Percentiles rank a stretch among this genome's conserved stretches.
Conservation (phyloP, 371 early-diverging fungal species). For the Rhizopus sp. region DNA sequence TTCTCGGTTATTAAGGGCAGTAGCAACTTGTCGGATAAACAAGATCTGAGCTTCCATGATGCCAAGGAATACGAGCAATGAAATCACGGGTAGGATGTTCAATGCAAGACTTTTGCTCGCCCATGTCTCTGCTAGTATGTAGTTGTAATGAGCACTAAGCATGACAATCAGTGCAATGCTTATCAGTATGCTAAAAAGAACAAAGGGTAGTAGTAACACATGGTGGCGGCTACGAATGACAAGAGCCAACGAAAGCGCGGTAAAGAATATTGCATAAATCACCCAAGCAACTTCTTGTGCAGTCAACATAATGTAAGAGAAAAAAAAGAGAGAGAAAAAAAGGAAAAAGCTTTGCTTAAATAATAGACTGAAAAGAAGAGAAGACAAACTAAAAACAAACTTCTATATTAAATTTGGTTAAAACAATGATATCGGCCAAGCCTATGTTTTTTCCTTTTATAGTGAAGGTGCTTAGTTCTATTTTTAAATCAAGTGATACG, state of each 20-base stretch:
- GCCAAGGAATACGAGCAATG: conserved; percentile 16
- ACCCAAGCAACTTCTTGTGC: conserved; percentile 35
- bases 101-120: conserved; percentile 14
- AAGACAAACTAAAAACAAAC: neutral
- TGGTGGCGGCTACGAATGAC: conserved; percentile 24
- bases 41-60: conserved; percentile 30
- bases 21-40: conserved; percentile 23
- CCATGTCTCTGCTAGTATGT: conserved; percentile 6
- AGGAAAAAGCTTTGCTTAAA: conserved; percentile 6
- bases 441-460: conserved; percentile 1
- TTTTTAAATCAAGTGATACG: too few relatives aligned
- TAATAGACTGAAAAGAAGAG: conserved; percentile 6
- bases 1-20: conserved; percentile 26
- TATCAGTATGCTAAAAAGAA: conserved; percentile 14
- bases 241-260: conserved; percentile 16
- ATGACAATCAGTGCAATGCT: conserved; percentile 6
- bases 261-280: conserved; percentile 29
- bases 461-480: neutral
- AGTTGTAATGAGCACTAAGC: neutral
- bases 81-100: conserved; percentile 15
- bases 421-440: conserved; percentile 4
- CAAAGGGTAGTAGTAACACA: conserved; percentile 32
- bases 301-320: conserved; percentile 20
- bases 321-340: conserved; percentile 3
- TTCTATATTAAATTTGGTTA: neutral